These are phyloP conservation scores for Oidiodendron maius DNA, from an alignment of 495 filamentous ascomycete species.

Conservation along the genomic window DNA sequence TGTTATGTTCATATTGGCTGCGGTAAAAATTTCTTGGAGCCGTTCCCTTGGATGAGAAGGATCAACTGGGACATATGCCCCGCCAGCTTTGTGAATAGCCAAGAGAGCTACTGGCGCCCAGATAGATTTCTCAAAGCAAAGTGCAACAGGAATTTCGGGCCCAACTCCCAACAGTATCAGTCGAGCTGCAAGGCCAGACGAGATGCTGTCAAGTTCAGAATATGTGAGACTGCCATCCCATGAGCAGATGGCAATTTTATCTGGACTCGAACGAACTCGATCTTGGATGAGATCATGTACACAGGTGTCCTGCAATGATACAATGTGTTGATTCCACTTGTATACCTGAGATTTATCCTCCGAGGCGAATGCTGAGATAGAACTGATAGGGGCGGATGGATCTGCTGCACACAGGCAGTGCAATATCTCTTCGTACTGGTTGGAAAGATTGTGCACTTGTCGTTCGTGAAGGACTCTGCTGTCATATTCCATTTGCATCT, in stretches of 20 bases:
- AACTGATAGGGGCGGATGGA: no score
- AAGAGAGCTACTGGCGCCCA: conserved; percentile 34
- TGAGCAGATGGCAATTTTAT: not conserved
- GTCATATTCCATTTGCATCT: no score
- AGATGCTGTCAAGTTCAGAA: not conserved
- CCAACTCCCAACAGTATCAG: conserved; percentile 4
- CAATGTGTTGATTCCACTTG: no score
- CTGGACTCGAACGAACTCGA: conserved; percentile 17
- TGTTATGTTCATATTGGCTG: conserved; percentile 2
- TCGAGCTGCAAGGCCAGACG: not conserved
- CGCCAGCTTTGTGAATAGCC: conserved; percentile 35
- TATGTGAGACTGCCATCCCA: conserved; percentile 34
- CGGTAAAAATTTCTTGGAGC: conserved; percentile 1
- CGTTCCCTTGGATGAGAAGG: conserved; percentile 27
- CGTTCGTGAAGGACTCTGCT: no score
- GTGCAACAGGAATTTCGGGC: conserved; percentile 3
- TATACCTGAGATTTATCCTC: no score
- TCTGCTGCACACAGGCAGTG: no score
- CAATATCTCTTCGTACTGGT: no score
- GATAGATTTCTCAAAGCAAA: conserved; percentile 38
- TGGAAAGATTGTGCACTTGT: no score
- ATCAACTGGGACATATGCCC: conserved; percentile 42
- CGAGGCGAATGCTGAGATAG: no score
- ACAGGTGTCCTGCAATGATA: not conserved
- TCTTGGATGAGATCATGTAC: not conserved